Percentiles rank a stretch among this genome's conserved stretches.
These are phyloP conservation scores for Cadophora gregata DNA, from an alignment of 2,329 filamentous ascomycete genomes.

Conservation along the genomic window DNA sequence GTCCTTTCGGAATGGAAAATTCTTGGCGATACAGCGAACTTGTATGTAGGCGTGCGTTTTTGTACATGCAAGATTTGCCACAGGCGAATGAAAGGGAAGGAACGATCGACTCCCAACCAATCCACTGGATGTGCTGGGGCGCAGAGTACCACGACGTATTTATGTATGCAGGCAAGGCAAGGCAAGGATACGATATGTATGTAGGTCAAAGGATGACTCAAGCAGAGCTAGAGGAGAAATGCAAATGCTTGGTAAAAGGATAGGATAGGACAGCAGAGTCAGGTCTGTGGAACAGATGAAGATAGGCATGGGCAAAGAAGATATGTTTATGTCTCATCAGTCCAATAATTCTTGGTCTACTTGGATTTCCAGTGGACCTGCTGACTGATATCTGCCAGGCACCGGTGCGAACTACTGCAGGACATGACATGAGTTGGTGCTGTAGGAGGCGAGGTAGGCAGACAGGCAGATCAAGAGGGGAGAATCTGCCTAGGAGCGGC, in stretches of 20 bases:
- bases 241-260: background rate
- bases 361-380: background rate
- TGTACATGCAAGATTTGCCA: background rate
- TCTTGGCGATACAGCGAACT: conserved; percentile 1
- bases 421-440: background rate
- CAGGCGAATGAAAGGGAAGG: background rate
- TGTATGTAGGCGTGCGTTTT: background rate
- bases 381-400: background rate
- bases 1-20: background rate
- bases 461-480: background rate
- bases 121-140: background rate
- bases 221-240: background rate
- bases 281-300: background rate
- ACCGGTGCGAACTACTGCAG: background rate
- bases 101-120: background rate
- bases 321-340: background rate
- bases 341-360: background rate
- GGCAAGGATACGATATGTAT: no score
- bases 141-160: no score
- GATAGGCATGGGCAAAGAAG: background rate
- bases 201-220: background rate
- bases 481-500: background rate
- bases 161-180: background rate
- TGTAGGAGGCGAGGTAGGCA: background rate
- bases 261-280: background rate